Evolutionary conservation across 805 yeast species (phyloP).

Genomic region (Teunomyces atbi): DNA sequence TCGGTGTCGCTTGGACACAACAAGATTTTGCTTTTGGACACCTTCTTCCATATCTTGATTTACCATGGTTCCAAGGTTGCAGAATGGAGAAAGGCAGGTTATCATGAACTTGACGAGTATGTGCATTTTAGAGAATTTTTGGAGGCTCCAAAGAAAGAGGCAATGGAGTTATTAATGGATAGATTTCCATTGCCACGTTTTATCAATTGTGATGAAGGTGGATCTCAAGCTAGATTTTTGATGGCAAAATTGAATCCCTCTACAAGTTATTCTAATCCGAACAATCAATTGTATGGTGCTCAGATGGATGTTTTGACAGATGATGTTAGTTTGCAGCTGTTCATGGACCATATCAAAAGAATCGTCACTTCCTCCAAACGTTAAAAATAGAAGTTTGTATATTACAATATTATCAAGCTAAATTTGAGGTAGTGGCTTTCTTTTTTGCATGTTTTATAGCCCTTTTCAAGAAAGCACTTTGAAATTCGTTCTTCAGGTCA

Average conservation of each 20-base stretch:
- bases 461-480: slow-evolving; percentile 12
- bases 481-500: slow-evolving; percentile 1
- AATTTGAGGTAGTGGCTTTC: slow-evolving; percentile 1
- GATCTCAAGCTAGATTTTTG: slow-evolving; percentile 70
- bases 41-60: slow-evolving; percentile 67
- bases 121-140: slow-evolving; percentile 57
- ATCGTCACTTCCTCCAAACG: slow-evolving; percentile 19
- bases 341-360: slow-evolving; percentile 53
- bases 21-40: slow-evolving; percentile 58
- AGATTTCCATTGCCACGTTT: slow-evolving; percentile 72
- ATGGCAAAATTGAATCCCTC: slow-evolving; percentile 71
- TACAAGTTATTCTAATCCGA: slow-evolving; percentile 46
- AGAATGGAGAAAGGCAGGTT: slow-evolving; percentile 63
- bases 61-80: slow-evolving; percentile 67
- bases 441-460: slow-evolving; percentile 14
- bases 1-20: slow-evolving; percentile 59
- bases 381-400: not conserved
- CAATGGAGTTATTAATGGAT: slow-evolving; percentile 61
- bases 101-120: slow-evolving; percentile 61
- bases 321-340: slow-evolving; percentile 55
- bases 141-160: slow-evolving; percentile 62
- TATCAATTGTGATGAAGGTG: slow-evolving; percentile 73
- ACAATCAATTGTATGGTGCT: slow-evolving; percentile 22
- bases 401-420: not conserved
- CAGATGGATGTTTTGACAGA: slow-evolving; percentile 50